Percentiles rank a stretch among this genome's conserved stretches.
These are phyloP conservation scores for Septoria petroselini DNA, from an alignment of 2,329 filamentous ascomycete genomes.

Conservation along the genomic window DNA sequence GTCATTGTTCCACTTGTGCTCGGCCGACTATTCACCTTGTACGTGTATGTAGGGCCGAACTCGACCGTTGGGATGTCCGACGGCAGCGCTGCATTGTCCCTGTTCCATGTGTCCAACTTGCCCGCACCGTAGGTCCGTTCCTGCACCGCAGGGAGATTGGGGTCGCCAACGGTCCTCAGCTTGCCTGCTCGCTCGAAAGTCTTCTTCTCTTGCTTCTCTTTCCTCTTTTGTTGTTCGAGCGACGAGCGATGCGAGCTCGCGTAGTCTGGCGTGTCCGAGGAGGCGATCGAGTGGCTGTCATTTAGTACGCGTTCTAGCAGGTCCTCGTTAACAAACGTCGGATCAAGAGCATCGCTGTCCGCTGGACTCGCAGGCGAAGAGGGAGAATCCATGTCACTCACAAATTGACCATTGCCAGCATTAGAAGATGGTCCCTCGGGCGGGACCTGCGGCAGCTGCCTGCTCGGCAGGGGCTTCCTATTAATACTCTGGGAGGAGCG, in stretches of 20 bases:
- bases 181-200: conserved; percentile 75
- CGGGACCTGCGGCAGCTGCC: conserved; percentile 11
- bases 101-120: conserved; percentile 35
- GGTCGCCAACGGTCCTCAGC: conserved; percentile 69
- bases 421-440: conserved; percentile 18
- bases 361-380: conserved; percentile 27
- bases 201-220: conserved; percentile 42
- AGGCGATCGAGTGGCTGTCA: conserved; percentile 23
- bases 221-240: conserved; percentile 44
- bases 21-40: conserved; percentile 55
- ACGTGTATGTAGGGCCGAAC: conserved; percentile 80
- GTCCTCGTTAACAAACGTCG: conserved; percentile 44
- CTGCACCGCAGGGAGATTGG: conserved; percentile 45
- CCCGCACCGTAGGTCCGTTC: conserved; percentile 36
- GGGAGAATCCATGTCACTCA: conserved; percentile 25
- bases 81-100: conserved; percentile 38
- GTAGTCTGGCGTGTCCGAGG: conserved; percentile 68
- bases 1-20: conserved; percentile 54
- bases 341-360: conserved; percentile 29
- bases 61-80: conserved; percentile 70
- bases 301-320: conserved; percentile 41
- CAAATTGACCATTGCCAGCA: conserved; percentile 21
- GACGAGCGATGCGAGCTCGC: conserved; percentile 59
- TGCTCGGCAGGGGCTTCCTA: conserved; percentile 32
- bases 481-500: conserved; percentile 32